Percentiles rank a stretch among this genome's conserved stretches.
These are phyloP conservation scores for Phylloporus sp. DNA, from an alignment of 1,284 basidiomycete genomes.

Conservation along the genomic window DNA sequence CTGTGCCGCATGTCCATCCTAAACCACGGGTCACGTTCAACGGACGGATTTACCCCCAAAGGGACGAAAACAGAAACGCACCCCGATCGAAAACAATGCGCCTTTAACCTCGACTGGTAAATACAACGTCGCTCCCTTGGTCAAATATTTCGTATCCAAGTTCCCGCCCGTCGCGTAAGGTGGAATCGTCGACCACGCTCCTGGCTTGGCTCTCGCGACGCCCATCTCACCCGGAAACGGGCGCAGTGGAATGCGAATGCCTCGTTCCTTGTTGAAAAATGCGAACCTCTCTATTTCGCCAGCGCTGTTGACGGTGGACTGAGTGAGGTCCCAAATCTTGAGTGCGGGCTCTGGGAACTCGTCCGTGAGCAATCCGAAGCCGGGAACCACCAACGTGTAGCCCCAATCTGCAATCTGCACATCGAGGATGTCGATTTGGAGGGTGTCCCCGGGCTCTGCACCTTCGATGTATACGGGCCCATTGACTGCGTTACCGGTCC, in stretches of 20 bases:
- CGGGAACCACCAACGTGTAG: conserved; percentile 61
- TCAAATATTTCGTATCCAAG: conserved; percentile 61
- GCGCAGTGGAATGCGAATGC: conserved; percentile 50
- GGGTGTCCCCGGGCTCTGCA: conserved; percentile 58
- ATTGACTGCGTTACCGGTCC: conserved; percentile 58
- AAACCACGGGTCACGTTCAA: no score
- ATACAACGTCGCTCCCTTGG: conserved; percentile 54
- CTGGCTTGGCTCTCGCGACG: conserved; percentile 55
- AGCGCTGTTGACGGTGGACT: conserved; percentile 3
- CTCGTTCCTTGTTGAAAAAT: conserved; percentile 52
- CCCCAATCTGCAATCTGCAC: conserved; percentile 61
- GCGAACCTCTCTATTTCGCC: conserved; percentile 34
- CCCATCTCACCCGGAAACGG: conserved; percentile 71
- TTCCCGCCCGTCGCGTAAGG: conserved; percentile 66
- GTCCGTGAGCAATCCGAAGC: conserved; percentile 60
- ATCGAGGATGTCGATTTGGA: conserved; percentile 58
- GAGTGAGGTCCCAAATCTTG: conserved; percentile 55
- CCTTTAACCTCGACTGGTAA: conserved; percentile 64
- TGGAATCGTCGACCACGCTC: conserved; percentile 63
- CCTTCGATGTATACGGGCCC: conserved; percentile 57
- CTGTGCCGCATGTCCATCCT: conserved; percentile 70
- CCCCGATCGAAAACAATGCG: conserved; percentile 62
- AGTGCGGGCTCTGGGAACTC: conserved; percentile 54
- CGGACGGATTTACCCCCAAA: no score
- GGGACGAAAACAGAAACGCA: conserved; percentile 38